These are phyloP conservation scores for Sextonia rubra DNA, from an alignment of 164 flowering plant species.

Conservation along the genomic window DNA sequence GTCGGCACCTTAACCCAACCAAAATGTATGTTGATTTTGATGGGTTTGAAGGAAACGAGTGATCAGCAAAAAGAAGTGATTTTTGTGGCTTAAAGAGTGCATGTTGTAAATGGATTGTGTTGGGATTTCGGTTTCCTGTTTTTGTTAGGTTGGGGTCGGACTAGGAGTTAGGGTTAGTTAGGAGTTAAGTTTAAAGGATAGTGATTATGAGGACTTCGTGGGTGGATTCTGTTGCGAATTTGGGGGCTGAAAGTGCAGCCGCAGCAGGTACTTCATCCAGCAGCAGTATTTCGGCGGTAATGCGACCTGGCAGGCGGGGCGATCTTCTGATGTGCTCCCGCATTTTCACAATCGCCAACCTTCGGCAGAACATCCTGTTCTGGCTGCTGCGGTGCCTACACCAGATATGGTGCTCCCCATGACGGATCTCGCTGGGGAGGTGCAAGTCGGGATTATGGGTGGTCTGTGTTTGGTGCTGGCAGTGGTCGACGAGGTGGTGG, in stretches of 20 bases:
- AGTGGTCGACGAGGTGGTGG: too few relatives aligned
- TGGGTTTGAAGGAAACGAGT: background rate
- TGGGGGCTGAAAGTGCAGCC: constrained; percentile 46
- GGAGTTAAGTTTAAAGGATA: too few relatives aligned
- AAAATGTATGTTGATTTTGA: background rate
- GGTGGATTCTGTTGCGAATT: constrained; percentile 53
- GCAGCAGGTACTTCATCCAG: constrained; percentile 17
- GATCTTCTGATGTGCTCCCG: constrained; percentile 68
- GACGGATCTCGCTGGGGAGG: constrained; percentile 25
- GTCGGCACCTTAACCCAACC: too few relatives aligned
- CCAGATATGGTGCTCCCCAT: constrained; percentile 16
- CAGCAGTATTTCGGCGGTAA: background rate
- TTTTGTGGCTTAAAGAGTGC: background rate
- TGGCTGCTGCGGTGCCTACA: constrained; percentile 11
- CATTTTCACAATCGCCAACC: constrained; percentile 58
- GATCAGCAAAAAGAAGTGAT: background rate
- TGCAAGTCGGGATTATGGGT: constrained; percentile 18
- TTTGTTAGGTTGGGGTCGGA: background rate
- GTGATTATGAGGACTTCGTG: constrained; percentile 46
- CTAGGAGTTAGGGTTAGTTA: background rate
- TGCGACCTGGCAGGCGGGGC: constrained; percentile 23
- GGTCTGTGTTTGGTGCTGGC: constrained; percentile 21
- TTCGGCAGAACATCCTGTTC: constrained; percentile 32
- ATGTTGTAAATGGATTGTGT: background rate
- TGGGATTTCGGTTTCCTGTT: background rate